Conservation (phyloP, 371 early-diverging fungal species). For the Mortierella sp. region DNA sequence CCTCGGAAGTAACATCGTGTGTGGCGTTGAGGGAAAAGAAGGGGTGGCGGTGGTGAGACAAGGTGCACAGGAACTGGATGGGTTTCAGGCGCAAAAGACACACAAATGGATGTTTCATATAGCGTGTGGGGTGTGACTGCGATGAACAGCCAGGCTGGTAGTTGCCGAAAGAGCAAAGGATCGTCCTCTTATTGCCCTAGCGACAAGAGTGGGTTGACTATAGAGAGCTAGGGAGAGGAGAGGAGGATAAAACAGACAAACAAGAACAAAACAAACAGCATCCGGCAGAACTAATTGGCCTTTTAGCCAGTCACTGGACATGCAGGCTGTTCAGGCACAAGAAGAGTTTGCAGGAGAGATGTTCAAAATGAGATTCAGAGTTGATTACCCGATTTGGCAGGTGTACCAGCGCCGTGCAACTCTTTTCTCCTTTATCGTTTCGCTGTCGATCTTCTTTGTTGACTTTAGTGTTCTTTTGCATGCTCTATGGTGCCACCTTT, state of each 20-base stretch:
- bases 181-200: no score
- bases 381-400: background rate
- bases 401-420: background rate
- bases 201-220: no score
- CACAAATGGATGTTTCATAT: background rate
- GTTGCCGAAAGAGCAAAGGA: background rate
- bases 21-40: no score
- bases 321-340: no score
- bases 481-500: constrained; percentile 3
- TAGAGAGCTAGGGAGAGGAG: no score
- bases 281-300: no score
- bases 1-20: background rate
- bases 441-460: background rate
- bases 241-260: background rate
- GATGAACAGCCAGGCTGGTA: background rate
- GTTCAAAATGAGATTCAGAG: background rate
- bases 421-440: background rate
- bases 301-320: no score
- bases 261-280: background rate
- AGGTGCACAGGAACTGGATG: background rate
- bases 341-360: no score
- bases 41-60: background rate
- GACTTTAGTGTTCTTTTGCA: no score
- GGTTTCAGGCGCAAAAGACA: background rate
- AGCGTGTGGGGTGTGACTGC: background rate